Base-by-base conservation (phyloP, 1,284 basidiomycete genomes). In the Xerocomus nothofagi region DNA sequence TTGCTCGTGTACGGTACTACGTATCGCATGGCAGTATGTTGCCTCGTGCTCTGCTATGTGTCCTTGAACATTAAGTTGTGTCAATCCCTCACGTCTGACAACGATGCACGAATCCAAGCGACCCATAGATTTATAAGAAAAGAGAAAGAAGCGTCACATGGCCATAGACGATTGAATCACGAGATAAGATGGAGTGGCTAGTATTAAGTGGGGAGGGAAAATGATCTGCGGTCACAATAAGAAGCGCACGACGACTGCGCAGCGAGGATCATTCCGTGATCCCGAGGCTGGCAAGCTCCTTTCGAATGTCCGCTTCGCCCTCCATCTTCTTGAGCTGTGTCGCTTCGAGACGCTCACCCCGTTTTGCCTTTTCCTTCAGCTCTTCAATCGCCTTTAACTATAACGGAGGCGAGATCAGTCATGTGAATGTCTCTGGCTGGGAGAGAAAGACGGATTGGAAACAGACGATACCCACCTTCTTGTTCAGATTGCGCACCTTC, bases 291-390 rank as follows among this genome's bases (percentile, higher is more conserved):
- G 68, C 58, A 32, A 98, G 81, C 73, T 97, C 94, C 64, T 83
- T 84, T 58, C 83, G 76, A 58, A 98, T 91, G 57, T 89, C 86
- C 7, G 69, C 79, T 72, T 97, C 93, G 8, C 85, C 84, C 34
- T 94, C 91, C 60, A 98, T 96, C 81, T 98, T 98, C 78, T 91
- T 90, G 58, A 96, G 70, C 72, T 98, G 95, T 21, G 94, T 98
- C 52, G 86, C 87, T 71, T 98, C 95, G 37, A 98, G 77, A 50
- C 86, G 80, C 68, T 98, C 94, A 2, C 95, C 95, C 39, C 87
- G 81, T 61, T 81, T 85, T 23, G 83, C 79, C 71, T 93, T 91
- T 61, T 92, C 88, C 75, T 97, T 97, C 47, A 98, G 80, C 63
- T 98, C 94, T 30, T 96, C 92, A 59, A 97, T 97, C 12, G 93